Evolutionary conservation across 2,329 filamentous ascomycete genomes (phyloP), one percentile per base, ranked within the genome.

Genomic region (Acrocalymma vagum): DNA sequence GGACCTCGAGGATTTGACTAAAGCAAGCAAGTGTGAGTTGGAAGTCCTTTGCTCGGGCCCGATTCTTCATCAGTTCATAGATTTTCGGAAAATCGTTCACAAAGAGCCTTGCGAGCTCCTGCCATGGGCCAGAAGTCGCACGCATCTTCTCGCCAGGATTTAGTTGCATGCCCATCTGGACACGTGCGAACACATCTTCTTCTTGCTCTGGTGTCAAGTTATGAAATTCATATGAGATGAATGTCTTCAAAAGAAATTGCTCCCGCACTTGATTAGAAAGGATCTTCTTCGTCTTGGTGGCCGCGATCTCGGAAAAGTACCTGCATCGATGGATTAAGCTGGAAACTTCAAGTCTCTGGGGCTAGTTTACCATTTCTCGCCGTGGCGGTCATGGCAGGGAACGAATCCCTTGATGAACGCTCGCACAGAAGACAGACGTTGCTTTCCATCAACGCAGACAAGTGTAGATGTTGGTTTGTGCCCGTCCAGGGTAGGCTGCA

Each of bases 361-460:
- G 9, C 8, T n/a, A n/a, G 45, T 59, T 27, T 60, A 74, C 75
- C 74, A 78, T 53, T 71, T 75, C 34, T 68, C 63, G 8, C 66
- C 62, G 4, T 60, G 59, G 16, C 62, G 55, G 30, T 78, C 75
- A 15, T 67, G 59, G 35, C 74, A 74, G 4, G 71, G 70, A 27
- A 78, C 73, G 16, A 69, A 51, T 2, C 75, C 76, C 15, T 63
- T 66, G 45, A 77, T 66, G 33, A 78, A 78, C 13, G 70, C 72
- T 10, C 58, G 53, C 11, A 78, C 60, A 2, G 74, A 76, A 2
- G 73, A 72, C 4, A 78, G 55, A 10, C 76, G 70, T 49, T 78
- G 75, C 53, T 78, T 78, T 4, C 76, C 76, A 54, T 78, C 74
- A 7, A 78, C 68, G 43, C 73, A 77, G 13, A 73, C 63, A 9